A percentile compares a stretch with the other conserved stretches of the same genome.
Conservation (phyloP, 2,329 filamentous ascomycete genomes). For the Grosmannia huntii region DNA sequence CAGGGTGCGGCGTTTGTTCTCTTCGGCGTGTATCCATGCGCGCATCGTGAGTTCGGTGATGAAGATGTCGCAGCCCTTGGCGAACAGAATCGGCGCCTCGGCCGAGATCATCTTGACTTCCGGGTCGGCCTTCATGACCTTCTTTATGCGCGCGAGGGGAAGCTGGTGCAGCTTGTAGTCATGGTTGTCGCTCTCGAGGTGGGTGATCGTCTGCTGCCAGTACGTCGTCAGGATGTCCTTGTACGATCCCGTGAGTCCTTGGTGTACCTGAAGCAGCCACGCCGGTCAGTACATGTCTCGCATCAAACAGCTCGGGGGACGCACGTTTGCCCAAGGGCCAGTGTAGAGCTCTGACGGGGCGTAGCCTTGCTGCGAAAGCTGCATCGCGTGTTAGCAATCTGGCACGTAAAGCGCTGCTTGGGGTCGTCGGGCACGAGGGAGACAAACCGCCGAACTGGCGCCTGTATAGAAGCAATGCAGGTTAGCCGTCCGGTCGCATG, state of each 20-base stretch:
- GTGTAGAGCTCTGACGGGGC: conserved; percentile 90
- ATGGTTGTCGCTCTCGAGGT: conserved; percentile 87
- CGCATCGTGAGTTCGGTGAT: conserved; percentile 99
- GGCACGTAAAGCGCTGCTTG: neutral
- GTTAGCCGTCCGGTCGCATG: conserved; percentile 13
- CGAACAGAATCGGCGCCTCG: conserved; percentile 93
- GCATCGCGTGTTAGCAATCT: conserved; percentile 12
- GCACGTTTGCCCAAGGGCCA: conserved; percentile 87
- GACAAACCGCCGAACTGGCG: conserved; percentile 54
- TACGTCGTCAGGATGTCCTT: conserved; percentile 97
- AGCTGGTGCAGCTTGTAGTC: conserved; percentile 98
- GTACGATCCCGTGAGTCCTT: conserved; percentile 83
- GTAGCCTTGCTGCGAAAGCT: conserved; percentile 80
- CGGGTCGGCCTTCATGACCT: conserved; percentile 98
- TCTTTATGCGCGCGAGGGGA: conserved; percentile 96
- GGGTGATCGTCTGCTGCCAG: conserved; percentile 97
- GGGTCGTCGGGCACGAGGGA: neutral
- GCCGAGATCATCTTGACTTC: conserved; percentile 99
- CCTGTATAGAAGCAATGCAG: conserved; percentile 27
- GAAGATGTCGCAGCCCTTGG: conserved; percentile 97
- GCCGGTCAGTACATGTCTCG: conserved; percentile 7
- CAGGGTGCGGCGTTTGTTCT: conserved; percentile 92
- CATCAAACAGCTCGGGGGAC: conserved; percentile 15
- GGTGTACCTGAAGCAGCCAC: conserved; percentile 60
- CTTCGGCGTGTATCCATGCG: conserved; percentile 97